Conservation (phyloP, 768 basidiomycete species). For the Russula sp. region DNA sequence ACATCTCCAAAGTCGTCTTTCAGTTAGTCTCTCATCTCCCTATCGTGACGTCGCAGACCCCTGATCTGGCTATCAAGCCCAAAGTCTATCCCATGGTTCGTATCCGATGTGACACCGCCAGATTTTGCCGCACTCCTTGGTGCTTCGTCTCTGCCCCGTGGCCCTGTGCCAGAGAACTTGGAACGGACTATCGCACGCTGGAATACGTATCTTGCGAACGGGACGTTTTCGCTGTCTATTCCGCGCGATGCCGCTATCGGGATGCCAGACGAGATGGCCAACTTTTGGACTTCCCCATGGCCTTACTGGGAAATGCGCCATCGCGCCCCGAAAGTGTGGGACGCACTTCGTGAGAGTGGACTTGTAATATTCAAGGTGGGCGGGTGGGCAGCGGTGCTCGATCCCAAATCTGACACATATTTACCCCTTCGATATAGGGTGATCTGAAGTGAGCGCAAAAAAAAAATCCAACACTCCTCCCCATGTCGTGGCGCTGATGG, state of each 20-base stretch:
- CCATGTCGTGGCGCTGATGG: background rate
- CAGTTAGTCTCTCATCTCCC: constrained; percentile 52
- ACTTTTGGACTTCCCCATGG: constrained; percentile 71
- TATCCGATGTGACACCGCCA: constrained; percentile 85
- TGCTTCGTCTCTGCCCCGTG: constrained; percentile 26
- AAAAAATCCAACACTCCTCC: too few relatives aligned
- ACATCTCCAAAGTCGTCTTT: constrained; percentile 76
- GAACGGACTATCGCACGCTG: constrained; percentile 61
- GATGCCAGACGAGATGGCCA: constrained; percentile 34
- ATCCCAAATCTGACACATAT: constrained; percentile 1
- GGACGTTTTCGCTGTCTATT: constrained; percentile 68
- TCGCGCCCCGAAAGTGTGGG: constrained; percentile 47
- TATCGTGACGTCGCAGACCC: background rate
- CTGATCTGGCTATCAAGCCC: constrained; percentile 46
- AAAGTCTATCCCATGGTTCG: constrained; percentile 96
- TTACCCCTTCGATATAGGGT: constrained; percentile 42
- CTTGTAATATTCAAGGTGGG: constrained; percentile 82
- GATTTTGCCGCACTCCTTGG: constrained; percentile 56
- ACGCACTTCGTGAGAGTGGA: constrained; percentile 45
- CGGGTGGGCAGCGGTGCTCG: background rate
- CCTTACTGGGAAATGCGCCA: constrained; percentile 72
- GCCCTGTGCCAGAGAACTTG: constrained; percentile 39
- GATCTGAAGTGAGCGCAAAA: constrained; percentile 75
- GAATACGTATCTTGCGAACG: constrained; percentile 61
- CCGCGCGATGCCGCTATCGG: constrained; percentile 54